phyloP scores from a whole-genome alignment of 495 filamentous ascomycete genomes.

The Talaromyces ruber region DNA sequence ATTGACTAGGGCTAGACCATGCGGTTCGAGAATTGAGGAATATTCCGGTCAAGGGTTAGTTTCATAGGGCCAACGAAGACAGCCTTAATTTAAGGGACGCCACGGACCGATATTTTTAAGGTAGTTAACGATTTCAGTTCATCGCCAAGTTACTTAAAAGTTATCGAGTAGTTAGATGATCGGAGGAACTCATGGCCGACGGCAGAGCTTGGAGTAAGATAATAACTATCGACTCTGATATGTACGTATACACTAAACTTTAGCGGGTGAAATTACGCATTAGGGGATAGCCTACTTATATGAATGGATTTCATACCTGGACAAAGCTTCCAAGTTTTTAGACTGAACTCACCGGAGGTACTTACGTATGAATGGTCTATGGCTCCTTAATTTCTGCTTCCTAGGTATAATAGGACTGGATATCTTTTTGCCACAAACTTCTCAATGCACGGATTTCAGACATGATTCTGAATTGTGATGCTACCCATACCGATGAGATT shows the following conservation, averaged over 20 bases:
- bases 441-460: background rate
- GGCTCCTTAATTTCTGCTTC: too few relatives aligned
- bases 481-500: background rate
- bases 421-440: background rate
- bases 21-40: background rate
- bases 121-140: background rate
- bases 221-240: background rate
- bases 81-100: background rate
- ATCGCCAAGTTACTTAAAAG: background rate
- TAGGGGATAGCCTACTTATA: background rate
- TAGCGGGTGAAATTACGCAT: background rate
- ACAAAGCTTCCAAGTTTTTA: background rate
- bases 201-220: background rate
- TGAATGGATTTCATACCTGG: background rate
- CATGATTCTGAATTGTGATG: background rate
- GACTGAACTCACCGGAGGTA: too few relatives aligned
- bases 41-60: background rate
- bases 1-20: background rate
- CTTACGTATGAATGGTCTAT: too few relatives aligned
- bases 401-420: too few relatives aligned
- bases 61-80: background rate
- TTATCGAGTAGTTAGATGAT: background rate
- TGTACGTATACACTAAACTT: background rate
- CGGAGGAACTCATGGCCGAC: background rate
- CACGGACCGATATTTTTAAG: background rate